phyloP scores from a whole-genome alignment of 1,284 basidiomycete genomes.

The Ceratobasidium sp. region DNA sequence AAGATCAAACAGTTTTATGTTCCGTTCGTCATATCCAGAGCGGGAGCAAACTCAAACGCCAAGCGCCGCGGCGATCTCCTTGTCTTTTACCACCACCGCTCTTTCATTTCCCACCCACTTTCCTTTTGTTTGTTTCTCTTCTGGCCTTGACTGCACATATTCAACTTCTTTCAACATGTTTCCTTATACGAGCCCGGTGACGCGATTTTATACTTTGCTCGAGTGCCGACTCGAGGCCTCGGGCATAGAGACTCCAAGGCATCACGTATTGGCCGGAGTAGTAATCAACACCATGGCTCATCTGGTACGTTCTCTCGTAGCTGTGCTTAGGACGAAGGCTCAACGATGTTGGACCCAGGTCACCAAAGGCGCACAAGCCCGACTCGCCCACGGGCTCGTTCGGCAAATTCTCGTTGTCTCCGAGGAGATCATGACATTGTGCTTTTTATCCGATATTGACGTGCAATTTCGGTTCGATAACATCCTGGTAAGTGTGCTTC shows the following conservation, averaged over 20 bases:
- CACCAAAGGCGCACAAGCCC: background rate
- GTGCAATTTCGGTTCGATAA: constrained; percentile 19
- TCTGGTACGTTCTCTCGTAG: background rate
- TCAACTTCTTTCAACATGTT: background rate
- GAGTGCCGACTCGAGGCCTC: background rate
- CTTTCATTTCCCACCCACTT: no score
- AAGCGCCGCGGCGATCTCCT: no score
- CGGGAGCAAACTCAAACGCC: no score
- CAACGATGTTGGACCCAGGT: background rate
- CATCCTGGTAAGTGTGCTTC: constrained; percentile 8
- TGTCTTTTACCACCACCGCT: no score
- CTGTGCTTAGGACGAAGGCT: background rate
- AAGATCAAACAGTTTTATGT: no score
- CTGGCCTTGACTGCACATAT: no score
- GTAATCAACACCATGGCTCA: constrained; percentile 25
- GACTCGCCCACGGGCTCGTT: background rate
- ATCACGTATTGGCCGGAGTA: background rate
- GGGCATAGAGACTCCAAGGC: background rate
- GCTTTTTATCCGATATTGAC: background rate
- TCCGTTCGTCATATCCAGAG: no score
- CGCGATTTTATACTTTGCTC: background rate
- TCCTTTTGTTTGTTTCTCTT: no score
- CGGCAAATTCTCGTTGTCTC: constrained; percentile 4
- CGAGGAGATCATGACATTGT: constrained; percentile 2
- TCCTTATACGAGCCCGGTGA: background rate